Conservation (phyloP, 2,329 filamentous ascomycete species). For the Claviceps purpurea region DNA sequence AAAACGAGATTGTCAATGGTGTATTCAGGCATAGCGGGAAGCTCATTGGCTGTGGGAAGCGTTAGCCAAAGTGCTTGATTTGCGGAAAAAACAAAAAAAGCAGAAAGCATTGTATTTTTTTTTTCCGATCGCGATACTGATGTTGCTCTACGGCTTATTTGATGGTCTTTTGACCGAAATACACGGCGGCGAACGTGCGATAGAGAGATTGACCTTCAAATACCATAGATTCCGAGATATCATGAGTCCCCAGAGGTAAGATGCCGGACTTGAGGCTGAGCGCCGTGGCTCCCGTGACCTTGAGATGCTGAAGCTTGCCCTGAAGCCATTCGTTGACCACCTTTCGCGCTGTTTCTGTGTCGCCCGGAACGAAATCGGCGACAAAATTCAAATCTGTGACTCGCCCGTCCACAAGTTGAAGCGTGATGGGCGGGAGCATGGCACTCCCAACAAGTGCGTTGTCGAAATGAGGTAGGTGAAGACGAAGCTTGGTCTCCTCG, state of each 20-base stretch:
- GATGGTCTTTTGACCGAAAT: constrained; percentile 44
- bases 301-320: constrained; percentile 58
- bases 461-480: constrained; percentile 74
- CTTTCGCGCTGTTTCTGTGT: constrained; percentile 61
- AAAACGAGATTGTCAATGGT: constrained; percentile 72
- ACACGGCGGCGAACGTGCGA: constrained; percentile 45
- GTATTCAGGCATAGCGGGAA: constrained; percentile 69
- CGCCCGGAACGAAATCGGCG: constrained; percentile 61
- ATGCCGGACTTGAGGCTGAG: constrained; percentile 68
- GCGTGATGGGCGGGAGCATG: constrained; percentile 57
- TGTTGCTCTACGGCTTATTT: constrained; percentile 13
- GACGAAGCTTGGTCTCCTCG: constrained; percentile 55
- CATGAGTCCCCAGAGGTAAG: constrained; percentile 64
- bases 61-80: constrained; percentile 16
- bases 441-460: constrained; percentile 68
- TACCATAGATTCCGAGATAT: constrained; percentile 57
- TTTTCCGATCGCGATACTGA: not conserved
- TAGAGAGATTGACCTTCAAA: constrained; percentile 75
- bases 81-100: not conserved
- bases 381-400: constrained; percentile 68
- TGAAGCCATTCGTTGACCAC: constrained; percentile 83
- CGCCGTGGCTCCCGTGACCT: constrained; percentile 58
- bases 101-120: not conserved
- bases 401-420: constrained; percentile 67
- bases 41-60: constrained; percentile 42